These are phyloP conservation scores for Tubosaeta sp. DNA, from an alignment of 768 basidiomycete species.

Conservation along the genomic window DNA sequence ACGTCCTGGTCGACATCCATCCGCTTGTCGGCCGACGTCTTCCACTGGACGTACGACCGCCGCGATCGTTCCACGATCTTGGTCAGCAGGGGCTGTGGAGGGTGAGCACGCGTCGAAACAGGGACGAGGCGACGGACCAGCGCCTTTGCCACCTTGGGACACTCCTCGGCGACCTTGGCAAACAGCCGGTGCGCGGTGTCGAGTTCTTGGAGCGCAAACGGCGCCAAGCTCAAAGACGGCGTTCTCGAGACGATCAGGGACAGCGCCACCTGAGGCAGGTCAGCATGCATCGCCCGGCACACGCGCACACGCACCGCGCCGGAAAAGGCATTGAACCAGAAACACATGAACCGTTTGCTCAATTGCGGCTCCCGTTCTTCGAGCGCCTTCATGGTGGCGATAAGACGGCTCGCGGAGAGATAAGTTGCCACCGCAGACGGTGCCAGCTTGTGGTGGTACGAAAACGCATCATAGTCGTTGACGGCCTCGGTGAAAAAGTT, in stretches of 20 bases:
- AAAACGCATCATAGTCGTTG: conserved; percentile 48
- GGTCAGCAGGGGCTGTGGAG: conserved; percentile 48
- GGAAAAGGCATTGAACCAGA: conserved; percentile 75
- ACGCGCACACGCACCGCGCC: conserved; percentile 51
- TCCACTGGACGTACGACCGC: conserved; percentile 41
- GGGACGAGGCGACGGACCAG: conserved; percentile 38
- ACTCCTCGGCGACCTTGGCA: conserved; percentile 50
- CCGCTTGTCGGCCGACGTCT: conserved; percentile 16
- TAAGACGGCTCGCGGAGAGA: conserved; percentile 52
- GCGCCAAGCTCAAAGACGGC: conserved; percentile 53
- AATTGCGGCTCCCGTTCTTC: conserved; percentile 57
- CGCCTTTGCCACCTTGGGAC: conserved; percentile 57
- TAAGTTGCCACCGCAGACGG: conserved; percentile 72
- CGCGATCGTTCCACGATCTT: conserved; percentile 52
- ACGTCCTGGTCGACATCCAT: conserved; percentile 27
- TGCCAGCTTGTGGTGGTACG: conserved; percentile 57
- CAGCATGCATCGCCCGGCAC: neutral
- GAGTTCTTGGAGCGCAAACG: conserved; percentile 57
- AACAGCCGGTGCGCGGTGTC: conserved; percentile 57
- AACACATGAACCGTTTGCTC: conserved; percentile 60
- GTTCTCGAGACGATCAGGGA: conserved; percentile 62
- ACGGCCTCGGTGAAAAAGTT: conserved; percentile 65
- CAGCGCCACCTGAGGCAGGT: conserved; percentile 48
- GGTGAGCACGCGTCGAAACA: conserved; percentile 6
- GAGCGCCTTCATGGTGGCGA: conserved; percentile 52